A percentile compares a stretch with the other conserved stretches of the same genome.
phyloP scores from a whole-genome alignment of 768 basidiomycete genomes.

The Albatrellus ellisii region DNA sequence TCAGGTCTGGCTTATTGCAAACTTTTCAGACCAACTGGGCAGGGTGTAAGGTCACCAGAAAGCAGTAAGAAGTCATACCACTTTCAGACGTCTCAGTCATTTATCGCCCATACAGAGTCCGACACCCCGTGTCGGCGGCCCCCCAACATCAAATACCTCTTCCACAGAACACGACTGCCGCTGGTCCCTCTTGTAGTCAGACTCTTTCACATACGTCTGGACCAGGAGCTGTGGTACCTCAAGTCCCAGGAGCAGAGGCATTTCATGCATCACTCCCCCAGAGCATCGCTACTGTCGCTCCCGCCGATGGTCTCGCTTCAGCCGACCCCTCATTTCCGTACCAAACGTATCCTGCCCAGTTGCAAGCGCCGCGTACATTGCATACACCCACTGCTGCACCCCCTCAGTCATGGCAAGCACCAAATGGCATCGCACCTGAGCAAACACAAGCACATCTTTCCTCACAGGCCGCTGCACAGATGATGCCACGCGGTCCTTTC shows the following conservation, averaged over 20 bases:
- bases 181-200: slow-evolving; percentile 11
- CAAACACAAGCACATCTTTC: slow-evolving; percentile 45
- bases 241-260: slow-evolving; percentile 9
- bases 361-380: slow-evolving; percentile 28
- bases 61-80: slow-evolving; percentile 58
- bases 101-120: slow-evolving; percentile 1
- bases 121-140: slow-evolving; percentile 2
- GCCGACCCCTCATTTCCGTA: slow-evolving; percentile 16
- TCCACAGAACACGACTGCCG: slow-evolving; percentile 3
- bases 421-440: slow-evolving; percentile 47
- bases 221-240: slow-evolving; percentile 9
- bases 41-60: slow-evolving; percentile 67
- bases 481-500: slow-evolving; percentile 14
- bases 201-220: slow-evolving; percentile 13
- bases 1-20: slow-evolving; percentile 54
- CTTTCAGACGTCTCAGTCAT: slow-evolving; percentile 9
- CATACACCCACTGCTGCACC: slow-evolving; percentile 34
- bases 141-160: slow-evolving; percentile 1
- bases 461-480: slow-evolving; percentile 20
- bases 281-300: slow-evolving; percentile 12
- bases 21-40: slow-evolving; percentile 71
- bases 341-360: slow-evolving; percentile 25
- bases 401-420: slow-evolving; percentile 53
- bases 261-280: slow-evolving; percentile 9
- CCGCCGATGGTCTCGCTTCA: slow-evolving; percentile 15